Base-by-base conservation (phyloP, 768 basidiomycete genomes). In the Xanthoconium purpureum region DNA sequence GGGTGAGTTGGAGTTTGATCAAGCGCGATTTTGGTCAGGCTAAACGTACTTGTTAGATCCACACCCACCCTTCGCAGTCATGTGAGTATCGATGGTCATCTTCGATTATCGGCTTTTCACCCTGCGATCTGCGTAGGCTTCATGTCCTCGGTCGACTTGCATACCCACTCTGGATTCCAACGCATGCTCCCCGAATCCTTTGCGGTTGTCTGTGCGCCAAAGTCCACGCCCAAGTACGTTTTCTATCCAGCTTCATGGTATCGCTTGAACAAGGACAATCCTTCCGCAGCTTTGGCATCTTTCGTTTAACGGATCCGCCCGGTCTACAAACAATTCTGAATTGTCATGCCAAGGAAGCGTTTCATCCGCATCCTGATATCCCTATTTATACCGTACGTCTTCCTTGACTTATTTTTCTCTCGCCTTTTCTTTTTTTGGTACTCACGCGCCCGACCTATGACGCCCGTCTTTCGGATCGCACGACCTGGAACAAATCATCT, bases 111-210 rank as follows among this genome's bases (percentile, higher is more conserved):
- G n/a, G 4, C 36, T 49, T 54, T 50, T 56, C 39, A 61, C 13
- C 14, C 11, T 40, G 20, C 10, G 30, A 24, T 37, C 24, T 13
- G 20, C 29, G 1, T n/a, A 88, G 85, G 85, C 71, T 97, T 97
- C 75, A 93, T 96, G 89, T 94, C 93, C 7, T 95, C 93, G 9
- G 87, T 95, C 17, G 94, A 96, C 69, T 71, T 97, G 20, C 94
- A 97, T 63, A 95, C 93, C 3, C 94, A 95, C 70, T 85, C 89
- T 1, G 87, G 83, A 9, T 97, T 94, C 73, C 94, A 96, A 63
- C 71, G 83, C 36, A 94, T 93, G 87, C 80, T 97, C 5, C 89
- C 89, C 0, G 94, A 97, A 67, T 93, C 91, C 0, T 91, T 96
- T 67, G 94, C 94, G 0, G 89, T 96, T 38, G 94, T 97, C 15